These are phyloP conservation scores for Citrullus amarus DNA, from an alignment of 306 rosid genomes.

Conservation along the genomic window DNA sequence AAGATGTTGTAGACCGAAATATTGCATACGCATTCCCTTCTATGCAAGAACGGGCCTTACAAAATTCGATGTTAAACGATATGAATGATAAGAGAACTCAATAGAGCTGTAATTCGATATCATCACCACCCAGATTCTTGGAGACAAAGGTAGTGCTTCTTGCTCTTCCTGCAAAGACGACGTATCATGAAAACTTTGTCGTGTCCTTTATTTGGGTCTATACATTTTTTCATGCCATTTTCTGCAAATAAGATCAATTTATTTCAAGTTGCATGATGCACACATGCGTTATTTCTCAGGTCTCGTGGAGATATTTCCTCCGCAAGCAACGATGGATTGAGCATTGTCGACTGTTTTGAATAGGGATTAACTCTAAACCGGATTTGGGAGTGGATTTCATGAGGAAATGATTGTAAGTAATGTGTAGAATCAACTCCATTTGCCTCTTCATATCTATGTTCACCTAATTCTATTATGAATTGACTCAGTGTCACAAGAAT, in stretches of 20 bases:
- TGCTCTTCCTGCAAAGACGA: neutral
- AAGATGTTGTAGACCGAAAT: constrained; percentile 23
- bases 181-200: neutral
- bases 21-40: constrained; percentile 18
- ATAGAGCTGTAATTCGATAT: constrained; percentile 19
- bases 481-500: neutral
- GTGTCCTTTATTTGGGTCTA: neutral
- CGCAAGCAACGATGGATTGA: neutral
- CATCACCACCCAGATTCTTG: constrained; percentile 13
- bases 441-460: constrained; percentile 4
- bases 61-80: constrained; percentile 13
- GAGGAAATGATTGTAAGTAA: constrained; percentile 3
- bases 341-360: neutral
- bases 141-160: constrained; percentile 31
- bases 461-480: neutral
- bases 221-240: neutral
- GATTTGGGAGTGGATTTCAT: neutral
- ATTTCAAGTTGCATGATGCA: neutral
- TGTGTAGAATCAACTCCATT: neutral
- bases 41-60: constrained; percentile 23
- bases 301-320: neutral
- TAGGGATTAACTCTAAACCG: neutral
- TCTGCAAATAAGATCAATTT: neutral
- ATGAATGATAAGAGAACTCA: constrained; percentile 13
- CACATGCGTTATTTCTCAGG: neutral